phyloP scores from a whole-genome alignment of 441 rosid species.

The Euphorbia corollata region DNA sequence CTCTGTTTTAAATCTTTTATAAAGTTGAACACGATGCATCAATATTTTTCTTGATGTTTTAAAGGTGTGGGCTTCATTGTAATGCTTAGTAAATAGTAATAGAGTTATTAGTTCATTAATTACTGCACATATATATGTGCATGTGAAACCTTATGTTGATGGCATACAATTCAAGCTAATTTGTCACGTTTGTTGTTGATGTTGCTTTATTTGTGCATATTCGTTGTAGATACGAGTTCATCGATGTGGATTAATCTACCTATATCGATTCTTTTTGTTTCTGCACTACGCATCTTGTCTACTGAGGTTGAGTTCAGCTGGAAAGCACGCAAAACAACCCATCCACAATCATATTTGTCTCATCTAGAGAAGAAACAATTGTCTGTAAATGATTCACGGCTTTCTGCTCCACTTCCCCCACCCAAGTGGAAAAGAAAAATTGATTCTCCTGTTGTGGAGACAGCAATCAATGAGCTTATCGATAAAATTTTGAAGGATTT shows the following conservation, averaged over 20 bases:
- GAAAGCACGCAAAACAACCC: constrained; percentile 33
- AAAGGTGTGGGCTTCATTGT: neutral
- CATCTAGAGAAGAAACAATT: constrained; percentile 62
- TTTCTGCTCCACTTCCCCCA: constrained; percentile 44
- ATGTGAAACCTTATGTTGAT: constrained; percentile 4
- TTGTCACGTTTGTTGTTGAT: neutral
- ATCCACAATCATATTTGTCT: constrained; percentile 40
- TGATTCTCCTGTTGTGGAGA: constrained; percentile 79
- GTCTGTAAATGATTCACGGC: constrained; percentile 68
- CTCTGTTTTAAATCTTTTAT: neutral
- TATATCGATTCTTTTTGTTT: constrained; percentile 52
- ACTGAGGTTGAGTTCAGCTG: constrained; percentile 72
- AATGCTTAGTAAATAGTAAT: neutral
- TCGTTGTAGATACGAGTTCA: constrained; percentile 70
- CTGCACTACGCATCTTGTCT: constrained; percentile 41
- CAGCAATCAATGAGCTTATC: constrained; percentile 62
- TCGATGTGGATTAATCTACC: constrained; percentile 97
- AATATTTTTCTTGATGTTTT: neutral
- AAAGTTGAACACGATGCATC: neutral
- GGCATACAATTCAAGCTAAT: neutral
- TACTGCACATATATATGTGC: neutral
- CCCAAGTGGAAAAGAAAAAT: constrained; percentile 77
- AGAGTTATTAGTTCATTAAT: neutral
- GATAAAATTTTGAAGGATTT: constrained; percentile 81
- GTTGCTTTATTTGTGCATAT: neutral